Conservation (phyloP, 2,329 filamentous ascomycete genomes). For the Macrophomina pseudophaseolina region DNA sequence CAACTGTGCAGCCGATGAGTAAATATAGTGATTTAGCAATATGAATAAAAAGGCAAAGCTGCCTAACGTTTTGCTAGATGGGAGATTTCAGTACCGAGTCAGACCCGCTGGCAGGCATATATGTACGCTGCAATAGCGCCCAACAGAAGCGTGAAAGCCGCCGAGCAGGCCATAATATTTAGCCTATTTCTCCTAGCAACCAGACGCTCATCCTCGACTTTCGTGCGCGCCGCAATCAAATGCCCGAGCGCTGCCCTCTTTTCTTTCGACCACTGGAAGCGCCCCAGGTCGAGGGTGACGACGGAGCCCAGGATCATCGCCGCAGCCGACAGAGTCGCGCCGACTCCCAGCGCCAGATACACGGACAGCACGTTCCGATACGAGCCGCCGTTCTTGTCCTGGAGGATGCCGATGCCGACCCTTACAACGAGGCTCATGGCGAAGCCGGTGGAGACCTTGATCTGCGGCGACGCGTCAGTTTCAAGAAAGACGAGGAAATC, state of each 20-base stretch:
- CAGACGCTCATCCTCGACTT: background rate
- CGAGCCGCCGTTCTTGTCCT: slow-evolving; percentile 62
- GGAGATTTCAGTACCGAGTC: no score
- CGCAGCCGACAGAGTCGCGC: background rate
- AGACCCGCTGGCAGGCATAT: background rate
- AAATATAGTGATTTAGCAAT: no score
- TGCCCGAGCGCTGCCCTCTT: background rate
- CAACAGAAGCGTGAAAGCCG: background rate
- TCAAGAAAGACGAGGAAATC: background rate
- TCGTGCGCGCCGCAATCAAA: background rate
- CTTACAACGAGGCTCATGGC: slow-evolving; percentile 65
- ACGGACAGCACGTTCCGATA: slow-evolving; percentile 62
- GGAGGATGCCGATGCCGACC: slow-evolving; percentile 62
- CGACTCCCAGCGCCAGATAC: slow-evolving; percentile 56
- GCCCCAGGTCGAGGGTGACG: background rate
- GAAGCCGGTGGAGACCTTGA: slow-evolving; percentile 68
- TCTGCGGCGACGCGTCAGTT: background rate
- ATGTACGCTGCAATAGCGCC: background rate
- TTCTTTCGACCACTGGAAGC: background rate
- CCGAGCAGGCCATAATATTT: background rate
- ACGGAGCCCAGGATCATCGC: background rate
- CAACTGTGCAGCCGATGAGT: no score
- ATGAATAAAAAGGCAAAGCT: no score
- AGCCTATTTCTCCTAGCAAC: background rate
- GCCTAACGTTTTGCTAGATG: no score